Evolutionary conservation across 1,284 basidiomycete genomes (phyloP), one percentile per base, ranked within the genome.

Genomic region (Malassezia vespertilionis): DNA sequence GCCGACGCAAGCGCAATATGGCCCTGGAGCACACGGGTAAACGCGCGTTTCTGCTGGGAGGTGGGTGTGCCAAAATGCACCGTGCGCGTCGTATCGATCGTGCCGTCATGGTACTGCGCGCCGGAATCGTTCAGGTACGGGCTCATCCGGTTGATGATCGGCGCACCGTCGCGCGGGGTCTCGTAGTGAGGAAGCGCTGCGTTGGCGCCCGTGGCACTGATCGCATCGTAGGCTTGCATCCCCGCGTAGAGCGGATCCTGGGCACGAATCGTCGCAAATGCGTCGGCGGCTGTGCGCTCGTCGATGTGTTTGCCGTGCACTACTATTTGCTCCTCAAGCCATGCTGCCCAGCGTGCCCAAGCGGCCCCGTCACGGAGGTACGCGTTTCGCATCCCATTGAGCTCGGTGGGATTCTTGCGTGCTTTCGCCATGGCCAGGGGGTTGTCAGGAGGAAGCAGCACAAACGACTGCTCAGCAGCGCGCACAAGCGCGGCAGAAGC

Each of bases 141-240:
- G 18, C 61, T 54, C 33, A 53, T 36, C 6, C 56, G 46, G 28
- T 63, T 61, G 31, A 68, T 61, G n/a, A 65, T 36, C 1, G 51
- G 52, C 33, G 56, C 50, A 8, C 48, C 53, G 15, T 56, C 42
- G 17, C 54, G 52, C 1, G 65, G 65, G 24, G 64, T 66, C 57
- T 68, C 63, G 48, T 66, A 68, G 44, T 68, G 65, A 6, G 65
- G 65, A 26, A 66, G 45, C 5, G 64, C 65, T 3, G 65, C 65
- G 28, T 68, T 65, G 15, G 57, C 52, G 4, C 62, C 64, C 7
- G 61, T 31, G 1, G 60, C 65, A 12, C 58, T 60, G 33, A 69
- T 69, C n/a, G 62, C 49, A 21, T 66, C 64, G 48, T 69, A 69
- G 22, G 61, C 55, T 12, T 67, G 57, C 33, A 48, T 48, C 14